phyloP scores from a whole-genome alignment of 1,284 basidiomycete species.

The Moesziomyces parantarcticus region DNA sequence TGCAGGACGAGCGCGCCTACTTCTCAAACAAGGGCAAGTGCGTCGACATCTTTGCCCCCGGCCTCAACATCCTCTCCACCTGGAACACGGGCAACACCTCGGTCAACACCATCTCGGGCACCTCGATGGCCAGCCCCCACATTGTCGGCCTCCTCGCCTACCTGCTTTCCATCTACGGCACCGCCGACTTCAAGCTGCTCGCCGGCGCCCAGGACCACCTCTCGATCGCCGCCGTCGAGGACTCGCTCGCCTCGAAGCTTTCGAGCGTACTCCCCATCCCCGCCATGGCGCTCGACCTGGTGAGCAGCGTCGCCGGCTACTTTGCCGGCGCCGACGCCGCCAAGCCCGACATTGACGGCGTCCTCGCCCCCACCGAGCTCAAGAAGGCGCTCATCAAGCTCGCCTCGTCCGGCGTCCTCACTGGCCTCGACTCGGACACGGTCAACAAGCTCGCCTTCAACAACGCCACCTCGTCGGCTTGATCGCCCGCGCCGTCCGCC shows the following conservation, averaged over 20 bases:
- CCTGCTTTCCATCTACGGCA: slow-evolving; percentile 75
- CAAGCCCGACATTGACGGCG: slow-evolving; percentile 69
- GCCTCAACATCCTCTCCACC: slow-evolving; percentile 76
- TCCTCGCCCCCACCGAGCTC: slow-evolving; percentile 73
- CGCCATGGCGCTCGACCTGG: slow-evolving; percentile 55
- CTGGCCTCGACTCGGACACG: slow-evolving; percentile 61
- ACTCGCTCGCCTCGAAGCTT: slow-evolving; percentile 61
- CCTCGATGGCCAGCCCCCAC: slow-evolving; percentile 75
- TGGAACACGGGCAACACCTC: slow-evolving; percentile 70
- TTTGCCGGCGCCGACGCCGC: slow-evolving; percentile 53
- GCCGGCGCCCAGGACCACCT: slow-evolving; percentile 25
- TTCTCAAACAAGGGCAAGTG: slow-evolving; percentile 76
- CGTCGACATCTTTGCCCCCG: slow-evolving; percentile 85
- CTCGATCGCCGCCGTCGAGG: slow-evolving; percentile 33
- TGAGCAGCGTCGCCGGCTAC: slow-evolving; percentile 54
- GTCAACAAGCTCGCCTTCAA: slow-evolving; percentile 66
- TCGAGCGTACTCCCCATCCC: slow-evolving; percentile 56
- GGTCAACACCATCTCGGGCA: slow-evolving; percentile 77
- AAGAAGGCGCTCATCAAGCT: slow-evolving; percentile 80
- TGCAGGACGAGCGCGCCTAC: slow-evolving; percentile 82
- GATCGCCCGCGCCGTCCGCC: not conserved
- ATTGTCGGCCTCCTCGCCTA: slow-evolving; percentile 67
- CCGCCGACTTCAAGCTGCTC: slow-evolving; percentile 55
- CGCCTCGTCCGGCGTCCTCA: slow-evolving; percentile 73
- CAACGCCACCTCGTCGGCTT: slow-evolving; percentile 61